These are phyloP conservation scores for Coleophoma eucalyptorum DNA, from an alignment of 2,329 filamentous ascomycete genomes.

Conservation along the genomic window DNA sequence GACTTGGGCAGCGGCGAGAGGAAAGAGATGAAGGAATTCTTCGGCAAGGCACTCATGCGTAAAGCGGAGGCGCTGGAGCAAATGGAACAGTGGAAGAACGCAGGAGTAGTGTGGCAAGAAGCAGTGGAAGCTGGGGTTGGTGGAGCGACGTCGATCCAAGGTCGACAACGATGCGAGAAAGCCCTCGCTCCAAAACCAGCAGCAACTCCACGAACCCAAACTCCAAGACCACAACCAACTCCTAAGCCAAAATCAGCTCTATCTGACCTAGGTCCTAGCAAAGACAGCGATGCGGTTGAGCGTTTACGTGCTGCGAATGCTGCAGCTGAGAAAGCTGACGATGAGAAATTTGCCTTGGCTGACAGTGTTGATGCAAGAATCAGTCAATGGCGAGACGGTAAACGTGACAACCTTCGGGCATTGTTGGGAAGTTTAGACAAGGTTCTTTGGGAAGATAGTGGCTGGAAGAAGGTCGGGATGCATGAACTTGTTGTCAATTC, in stretches of 20 bases:
- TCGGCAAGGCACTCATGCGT: slow-evolving; percentile 86
- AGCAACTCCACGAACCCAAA: slow-evolving; percentile 33
- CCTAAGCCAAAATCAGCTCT: slow-evolving; percentile 36
- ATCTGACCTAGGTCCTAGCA: slow-evolving; percentile 32
- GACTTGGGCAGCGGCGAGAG: slow-evolving; percentile 56
- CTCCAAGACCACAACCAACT: slow-evolving; percentile 36
- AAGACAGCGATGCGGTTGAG: slow-evolving; percentile 72
- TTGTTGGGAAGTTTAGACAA: slow-evolving; percentile 81
- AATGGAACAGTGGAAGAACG: slow-evolving; percentile 90
- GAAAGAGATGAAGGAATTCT: slow-evolving; percentile 91
- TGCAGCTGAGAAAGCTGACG: slow-evolving; percentile 80
- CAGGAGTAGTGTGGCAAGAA: slow-evolving; percentile 72
- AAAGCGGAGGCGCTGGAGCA: slow-evolving; percentile 96
- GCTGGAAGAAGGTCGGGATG: slow-evolving; percentile 96
- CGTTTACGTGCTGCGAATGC: slow-evolving; percentile 79
- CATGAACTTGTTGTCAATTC: slow-evolving; percentile 88
- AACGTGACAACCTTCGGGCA: slow-evolving; percentile 87
- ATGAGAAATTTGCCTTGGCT: slow-evolving; percentile 85
- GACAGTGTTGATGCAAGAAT: slow-evolving; percentile 83
- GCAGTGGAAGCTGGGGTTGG: slow-evolving; percentile 84
- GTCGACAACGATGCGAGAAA: slow-evolving; percentile 84
- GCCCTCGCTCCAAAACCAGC: slow-evolving; percentile 69
- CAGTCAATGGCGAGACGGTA: slow-evolving; percentile 80
- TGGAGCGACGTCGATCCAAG: slow-evolving; percentile 79
- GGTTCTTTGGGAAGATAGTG: slow-evolving; percentile 86